Base-by-base conservation (phyloP, 2,329 filamentous ascomycete genomes). In the Trichophyton verrucosum region DNA sequence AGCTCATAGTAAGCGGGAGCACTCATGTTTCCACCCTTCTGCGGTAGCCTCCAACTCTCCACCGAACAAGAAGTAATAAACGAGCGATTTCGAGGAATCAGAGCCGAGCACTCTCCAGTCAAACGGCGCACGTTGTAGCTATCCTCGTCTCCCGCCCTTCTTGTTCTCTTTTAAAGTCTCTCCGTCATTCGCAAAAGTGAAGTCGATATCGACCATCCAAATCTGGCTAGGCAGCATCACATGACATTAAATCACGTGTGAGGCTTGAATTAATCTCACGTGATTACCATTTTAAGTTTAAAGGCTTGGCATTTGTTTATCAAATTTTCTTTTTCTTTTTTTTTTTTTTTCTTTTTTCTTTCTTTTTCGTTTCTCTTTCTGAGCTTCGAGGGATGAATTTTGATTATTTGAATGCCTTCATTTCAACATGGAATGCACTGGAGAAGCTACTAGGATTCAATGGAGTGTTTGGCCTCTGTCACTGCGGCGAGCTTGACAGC, bases 1-100 rank as follows among this genome's bases (percentile, higher is more conserved):
- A 99, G 86, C 83, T 99, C 94, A 77, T 97, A 99, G 80, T 83
- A 86, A 66, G 82, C 73, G 65, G 81, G 73, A 68, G 76, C 69
- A 73, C 76, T 78, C 78, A 81, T 81, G 57, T 64, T 76, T n/a
- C 40, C 40, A 17, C 40, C 58, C 64, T 76, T 38, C 3, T 38
- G 33, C 15, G 40, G 7, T n/a, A 7, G 11, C n/a, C 40, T 7
- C 6, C n/a, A 20, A 44, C 15, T 44, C 40, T 44, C 40, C 5
- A 17, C 40, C 7, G 15, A 5, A 7, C 40, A 44, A 44, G 7
- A n/a, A 44, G n/a, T n/a, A 44, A 5, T 5, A 44, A 44, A n/a
- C 40, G 4, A n/a, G 4, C 7, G 5, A 44, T 20, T 44, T 44
- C 3, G 40, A 44, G 40, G 40, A 7, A 17, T n/a, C 40, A 44